Conservation (phyloP, 2,329 filamentous ascomycete species). For the Fusarium agapanthi region DNA sequence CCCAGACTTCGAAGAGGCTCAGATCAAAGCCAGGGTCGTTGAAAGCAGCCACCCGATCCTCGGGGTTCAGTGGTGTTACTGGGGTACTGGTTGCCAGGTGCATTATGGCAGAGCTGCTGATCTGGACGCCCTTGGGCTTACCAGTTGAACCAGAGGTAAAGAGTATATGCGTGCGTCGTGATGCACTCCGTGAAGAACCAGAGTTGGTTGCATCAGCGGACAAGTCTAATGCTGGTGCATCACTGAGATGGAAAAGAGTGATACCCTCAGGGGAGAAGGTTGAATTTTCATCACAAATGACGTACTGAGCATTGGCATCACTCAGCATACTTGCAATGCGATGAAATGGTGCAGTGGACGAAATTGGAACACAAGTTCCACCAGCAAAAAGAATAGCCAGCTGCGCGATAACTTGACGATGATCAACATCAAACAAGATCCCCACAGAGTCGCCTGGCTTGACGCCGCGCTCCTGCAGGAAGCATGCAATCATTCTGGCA, state of each 20-base stretch:
- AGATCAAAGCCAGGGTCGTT: background rate
- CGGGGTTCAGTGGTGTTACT: background rate
- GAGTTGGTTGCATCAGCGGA: rapidly evolving
- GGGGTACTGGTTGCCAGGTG: background rate
- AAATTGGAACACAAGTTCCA: background rate
- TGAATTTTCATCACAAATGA: background rate
- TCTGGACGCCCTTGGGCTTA: background rate
- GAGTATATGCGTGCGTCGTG: background rate
- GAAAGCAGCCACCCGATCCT: background rate
- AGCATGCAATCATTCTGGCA: background rate
- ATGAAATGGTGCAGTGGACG: background rate
- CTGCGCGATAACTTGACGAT: background rate
- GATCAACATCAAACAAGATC: background rate
- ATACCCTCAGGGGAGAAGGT: background rate
- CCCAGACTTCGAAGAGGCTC: background rate
- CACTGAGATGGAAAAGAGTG: background rate
- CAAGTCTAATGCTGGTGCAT: background rate
- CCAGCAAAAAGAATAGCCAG: background rate
- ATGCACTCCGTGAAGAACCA: background rate
- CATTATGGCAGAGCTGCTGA: background rate
- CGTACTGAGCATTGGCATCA: background rate
- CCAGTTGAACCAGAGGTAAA: background rate
- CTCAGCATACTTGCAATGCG: background rate
- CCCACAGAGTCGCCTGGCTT: background rate
- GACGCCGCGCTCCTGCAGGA: background rate